phyloP scores from a whole-genome alignment of 2,329 filamentous ascomycete species.

The Beauveria varroae region DNA sequence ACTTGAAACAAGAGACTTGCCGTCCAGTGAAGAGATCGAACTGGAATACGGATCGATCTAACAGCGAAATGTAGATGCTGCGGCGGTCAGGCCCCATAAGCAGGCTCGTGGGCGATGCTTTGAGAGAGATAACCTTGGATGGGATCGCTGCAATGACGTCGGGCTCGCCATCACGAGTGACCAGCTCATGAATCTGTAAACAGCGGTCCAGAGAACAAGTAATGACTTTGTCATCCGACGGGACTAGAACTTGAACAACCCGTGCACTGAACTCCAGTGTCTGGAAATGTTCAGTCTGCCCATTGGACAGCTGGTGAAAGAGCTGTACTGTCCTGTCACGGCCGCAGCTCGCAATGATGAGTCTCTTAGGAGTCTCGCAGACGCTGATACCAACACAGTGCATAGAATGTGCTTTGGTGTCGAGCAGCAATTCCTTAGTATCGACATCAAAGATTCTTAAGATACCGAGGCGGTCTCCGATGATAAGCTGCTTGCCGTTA shows the following conservation, averaged over 20 bases:
- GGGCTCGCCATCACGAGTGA: conserved; percentile 58
- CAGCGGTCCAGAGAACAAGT: conserved; percentile 88
- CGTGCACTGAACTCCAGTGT: conserved; percentile 89
- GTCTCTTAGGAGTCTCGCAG: conserved; percentile 51
- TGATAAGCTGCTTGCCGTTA: conserved; percentile 61
- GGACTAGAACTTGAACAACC: conserved; percentile 67
- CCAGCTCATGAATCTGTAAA: conserved; percentile 71
- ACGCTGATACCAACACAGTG: conserved; percentile 79
- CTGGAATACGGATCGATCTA: conserved; percentile 53
- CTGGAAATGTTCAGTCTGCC: conserved; percentile 70
- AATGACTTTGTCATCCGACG: conserved; percentile 66
- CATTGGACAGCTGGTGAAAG: conserved; percentile 55
- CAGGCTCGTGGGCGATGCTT: conserved; percentile 83
- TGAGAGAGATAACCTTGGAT: conserved; percentile 69
- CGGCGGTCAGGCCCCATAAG: conserved; percentile 55
- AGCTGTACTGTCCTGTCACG: conserved; percentile 89
- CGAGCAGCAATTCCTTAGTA: conserved; percentile 54
- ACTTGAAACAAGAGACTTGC: conserved; percentile 68
- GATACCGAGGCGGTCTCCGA: conserved; percentile 81
- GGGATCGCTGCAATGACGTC: conserved; percentile 70
- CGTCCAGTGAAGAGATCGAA: conserved; percentile 62
- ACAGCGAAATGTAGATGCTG: conserved; percentile 49
- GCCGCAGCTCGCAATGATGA: conserved; percentile 73
- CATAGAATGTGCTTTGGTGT: conserved; percentile 77
- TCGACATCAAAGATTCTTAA: conserved; percentile 60